Percentiles rank a stretch among this genome's conserved stretches.
Evolutionary conservation across 371 early-diverging fungal genomes (phyloP).

Genomic region (Mucor piriformis): DNA sequence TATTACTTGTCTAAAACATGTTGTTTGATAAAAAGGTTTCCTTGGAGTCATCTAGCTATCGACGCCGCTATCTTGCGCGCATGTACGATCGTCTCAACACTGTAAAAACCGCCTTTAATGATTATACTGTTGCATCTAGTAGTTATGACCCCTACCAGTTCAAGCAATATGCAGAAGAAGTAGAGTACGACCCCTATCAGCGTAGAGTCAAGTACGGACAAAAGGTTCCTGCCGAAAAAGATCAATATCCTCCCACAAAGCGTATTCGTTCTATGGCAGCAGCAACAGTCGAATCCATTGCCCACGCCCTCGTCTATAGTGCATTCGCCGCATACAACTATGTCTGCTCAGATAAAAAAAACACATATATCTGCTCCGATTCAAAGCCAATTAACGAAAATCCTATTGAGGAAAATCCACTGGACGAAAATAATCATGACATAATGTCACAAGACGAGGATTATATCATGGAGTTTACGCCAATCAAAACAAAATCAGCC

Average conservation of each 20-base stretch:
- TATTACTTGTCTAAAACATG: neutral
- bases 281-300: neutral
- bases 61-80: neutral
- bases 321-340: neutral
- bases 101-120: neutral
- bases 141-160: neutral
- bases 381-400: neutral
- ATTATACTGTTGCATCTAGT: neutral
- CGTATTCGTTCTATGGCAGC: neutral
- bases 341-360: neutral
- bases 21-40: neutral
- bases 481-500: too few species aligned
- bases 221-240: neutral
- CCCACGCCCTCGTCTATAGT: neutral
- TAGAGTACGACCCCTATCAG: neutral
- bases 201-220: too few species aligned
- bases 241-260: neutral
- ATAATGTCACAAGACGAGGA: too few species aligned
- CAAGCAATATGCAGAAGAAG: neutral
- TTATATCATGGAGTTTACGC: too few species aligned
- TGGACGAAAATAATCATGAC: neutral
- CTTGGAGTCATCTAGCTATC: neutral
- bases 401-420: neutral
- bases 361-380: neutral
- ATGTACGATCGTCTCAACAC: neutral